Evolutionary conservation across 805 yeast species (phyloP).

Genomic region (Ogataea nitratoaversa): DNA sequence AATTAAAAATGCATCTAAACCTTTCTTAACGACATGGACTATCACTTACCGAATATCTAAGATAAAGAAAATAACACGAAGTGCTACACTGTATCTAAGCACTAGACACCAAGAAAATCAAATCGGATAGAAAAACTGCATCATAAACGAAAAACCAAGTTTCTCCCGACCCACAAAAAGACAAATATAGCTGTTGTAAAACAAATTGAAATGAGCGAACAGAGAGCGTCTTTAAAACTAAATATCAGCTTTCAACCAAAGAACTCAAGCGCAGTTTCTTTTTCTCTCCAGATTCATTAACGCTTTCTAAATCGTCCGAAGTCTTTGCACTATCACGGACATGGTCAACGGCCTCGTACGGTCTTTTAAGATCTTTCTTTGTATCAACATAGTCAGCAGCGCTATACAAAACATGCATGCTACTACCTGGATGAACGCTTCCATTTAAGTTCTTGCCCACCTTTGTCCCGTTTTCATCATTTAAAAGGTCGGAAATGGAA

Average conservation of each 20-base stretch:
- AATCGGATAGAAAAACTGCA: too few relatives aligned
- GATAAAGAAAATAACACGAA: too few relatives aligned
- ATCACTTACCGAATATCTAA: too few relatives aligned
- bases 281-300: conserved; percentile 1
- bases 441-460: not conserved
- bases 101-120: too few relatives aligned
- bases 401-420: not conserved
- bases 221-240: too few relatives aligned
- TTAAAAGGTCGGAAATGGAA: conserved; percentile 23
- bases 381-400: conserved; percentile 1
- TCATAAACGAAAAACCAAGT: too few relatives aligned
- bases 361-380: conserved; percentile 5
- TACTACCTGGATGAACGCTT: not conserved
- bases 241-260: conserved; percentile 7
- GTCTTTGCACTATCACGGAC: not conserved
- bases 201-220: too few relatives aligned
- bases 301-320: not conserved
- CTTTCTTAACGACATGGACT: too few relatives aligned
- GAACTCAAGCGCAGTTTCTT: conserved; percentile 12
- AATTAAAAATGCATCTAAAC: too few relatives aligned
- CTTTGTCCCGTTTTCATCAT: conserved; percentile 17
- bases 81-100: too few relatives aligned
- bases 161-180: too few relatives aligned
- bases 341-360: conserved; percentile 4
- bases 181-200: too few relatives aligned